These are phyloP conservation scores for Lycium ferocissimum DNA, from an alignment of 257 asterid species.

Conservation along the genomic window DNA sequence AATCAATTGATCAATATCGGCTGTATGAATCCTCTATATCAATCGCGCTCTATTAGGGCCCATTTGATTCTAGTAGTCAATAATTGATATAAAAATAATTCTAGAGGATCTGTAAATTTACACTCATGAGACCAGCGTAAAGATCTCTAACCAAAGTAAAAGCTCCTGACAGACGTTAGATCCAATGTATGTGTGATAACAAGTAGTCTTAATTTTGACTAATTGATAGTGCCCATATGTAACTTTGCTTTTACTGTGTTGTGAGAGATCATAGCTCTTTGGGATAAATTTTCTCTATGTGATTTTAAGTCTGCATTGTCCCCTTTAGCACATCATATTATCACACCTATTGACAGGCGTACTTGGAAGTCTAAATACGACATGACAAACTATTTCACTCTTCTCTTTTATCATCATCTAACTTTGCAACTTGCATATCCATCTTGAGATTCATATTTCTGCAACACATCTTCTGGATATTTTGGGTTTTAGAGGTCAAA, in stretches of 20 bases:
- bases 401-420: background rate
- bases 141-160: conserved; percentile 18
- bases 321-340: conserved; percentile 18
- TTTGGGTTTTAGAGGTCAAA: conserved; percentile 9
- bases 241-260: background rate
- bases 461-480: background rate
- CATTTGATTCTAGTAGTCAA: background rate
- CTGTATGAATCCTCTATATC: background rate
- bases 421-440: conserved; percentile 3
- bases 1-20: background rate
- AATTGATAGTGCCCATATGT: conserved; percentile 11
- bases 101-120: background rate
- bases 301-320: conserved; percentile 1
- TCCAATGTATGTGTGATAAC: background rate
- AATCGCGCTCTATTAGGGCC: background rate
- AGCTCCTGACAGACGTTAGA: background rate
- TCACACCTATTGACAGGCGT: background rate
- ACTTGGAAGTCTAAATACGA: background rate
- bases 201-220: background rate
- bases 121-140: background rate
- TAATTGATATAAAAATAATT: background rate
- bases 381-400: background rate
- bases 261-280: background rate
- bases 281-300: background rate
- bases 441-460: background rate